Evolutionary conservation across 352 stramenopile species (phyloP).

Genomic region (Phytophthora hybrid): DNA sequence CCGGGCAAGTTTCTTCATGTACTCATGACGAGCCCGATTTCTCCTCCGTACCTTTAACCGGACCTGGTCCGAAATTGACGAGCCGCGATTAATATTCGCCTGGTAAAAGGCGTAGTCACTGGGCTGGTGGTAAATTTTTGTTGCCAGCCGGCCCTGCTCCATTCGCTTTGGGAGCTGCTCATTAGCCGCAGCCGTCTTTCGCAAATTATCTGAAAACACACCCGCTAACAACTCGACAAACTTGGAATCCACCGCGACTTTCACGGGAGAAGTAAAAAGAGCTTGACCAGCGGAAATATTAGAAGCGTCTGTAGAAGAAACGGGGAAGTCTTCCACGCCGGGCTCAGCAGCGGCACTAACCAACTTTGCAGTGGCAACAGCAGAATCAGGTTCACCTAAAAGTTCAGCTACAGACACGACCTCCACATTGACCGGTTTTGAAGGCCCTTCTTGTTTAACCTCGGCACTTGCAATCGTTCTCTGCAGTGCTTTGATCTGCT

Average conservation of each 20-base stretch:
- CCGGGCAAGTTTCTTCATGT: conserved; percentile 72
- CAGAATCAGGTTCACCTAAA: not conserved
- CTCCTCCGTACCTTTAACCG: conserved; percentile 68
- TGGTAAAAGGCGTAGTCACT: conserved; percentile 84
- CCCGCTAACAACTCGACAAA: conserved; percentile 71
- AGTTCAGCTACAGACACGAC: conserved; percentile 36
- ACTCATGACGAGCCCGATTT: conserved; percentile 73
- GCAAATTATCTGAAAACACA: conserved; percentile 73
- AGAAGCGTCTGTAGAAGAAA: conserved; percentile 13
- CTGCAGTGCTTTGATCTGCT: conserved; percentile 71
- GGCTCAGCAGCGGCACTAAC: conserved; percentile 2
- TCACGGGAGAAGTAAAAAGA: conserved; percentile 37
- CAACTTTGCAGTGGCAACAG: conserved; percentile 1
- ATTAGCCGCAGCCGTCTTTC: conserved; percentile 61
- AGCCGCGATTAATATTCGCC: conserved; percentile 65
- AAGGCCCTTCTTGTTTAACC: conserved; percentile 60
- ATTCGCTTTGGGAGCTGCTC: conserved; percentile 63
- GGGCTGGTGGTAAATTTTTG: conserved; percentile 76
- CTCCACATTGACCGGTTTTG: conserved; percentile 44
- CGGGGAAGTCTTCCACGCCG: not conserved
- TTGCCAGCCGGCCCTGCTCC: conserved; percentile 52
- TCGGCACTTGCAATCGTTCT: conserved; percentile 53
- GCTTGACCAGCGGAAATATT: conserved; percentile 5
- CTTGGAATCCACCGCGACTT: conserved; percentile 66
- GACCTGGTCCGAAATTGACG: conserved; percentile 58